A percentile compares a stretch with the other conserved stretches of the same genome.
These are phyloP conservation scores for Saccharomycopsis sp. DNA, from an alignment of 805 yeast species.

Conservation along the genomic window DNA sequence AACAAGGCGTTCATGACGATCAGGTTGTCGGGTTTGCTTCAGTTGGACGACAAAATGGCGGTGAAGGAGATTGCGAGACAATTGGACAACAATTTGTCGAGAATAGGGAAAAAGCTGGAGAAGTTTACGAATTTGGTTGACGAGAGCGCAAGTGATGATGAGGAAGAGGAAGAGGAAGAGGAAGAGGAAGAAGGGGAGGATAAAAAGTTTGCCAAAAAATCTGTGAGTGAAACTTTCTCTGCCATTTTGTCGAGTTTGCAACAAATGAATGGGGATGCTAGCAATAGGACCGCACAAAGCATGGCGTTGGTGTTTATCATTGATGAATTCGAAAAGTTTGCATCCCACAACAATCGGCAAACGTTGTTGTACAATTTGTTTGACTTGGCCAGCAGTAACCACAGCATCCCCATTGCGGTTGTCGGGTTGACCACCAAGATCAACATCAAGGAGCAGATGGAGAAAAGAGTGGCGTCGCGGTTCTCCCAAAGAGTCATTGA, in stretches of 20 bases:
- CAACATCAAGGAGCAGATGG: conserved; percentile 71
- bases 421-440: conserved; percentile 71
- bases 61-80: conserved; percentile 81
- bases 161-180: conserved; percentile 8
- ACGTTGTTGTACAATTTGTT: conserved; percentile 79
- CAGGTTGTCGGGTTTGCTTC: conserved; percentile 59
- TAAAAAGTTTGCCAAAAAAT: conserved; percentile 37
- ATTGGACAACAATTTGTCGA: conserved; percentile 40
- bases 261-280: conserved; percentile 23
- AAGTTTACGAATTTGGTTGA: conserved; percentile 9
- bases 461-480: conserved; percentile 84
- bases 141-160: not conserved
- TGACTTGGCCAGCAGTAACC: conserved; percentile 68
- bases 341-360: conserved; percentile 64
- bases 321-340: conserved; percentile 79
- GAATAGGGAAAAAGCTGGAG: conserved; percentile 24
- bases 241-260: conserved; percentile 48
- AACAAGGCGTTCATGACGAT: conserved; percentile 52
- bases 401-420: conserved; percentile 65
- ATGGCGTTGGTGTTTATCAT: conserved; percentile 67
- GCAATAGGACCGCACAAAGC: conserved; percentile 23
- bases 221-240: conserved; percentile 52
- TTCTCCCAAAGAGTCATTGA: conserved; percentile 72
- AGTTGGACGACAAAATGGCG: conserved; percentile 68
- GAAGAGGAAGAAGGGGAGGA: conserved; percentile 8